Percentiles rank a stretch among this genome's conserved stretches.
phyloP scores from a whole-genome alignment of 768 basidiomycete species.

The Steccherinum ochraceum region DNA sequence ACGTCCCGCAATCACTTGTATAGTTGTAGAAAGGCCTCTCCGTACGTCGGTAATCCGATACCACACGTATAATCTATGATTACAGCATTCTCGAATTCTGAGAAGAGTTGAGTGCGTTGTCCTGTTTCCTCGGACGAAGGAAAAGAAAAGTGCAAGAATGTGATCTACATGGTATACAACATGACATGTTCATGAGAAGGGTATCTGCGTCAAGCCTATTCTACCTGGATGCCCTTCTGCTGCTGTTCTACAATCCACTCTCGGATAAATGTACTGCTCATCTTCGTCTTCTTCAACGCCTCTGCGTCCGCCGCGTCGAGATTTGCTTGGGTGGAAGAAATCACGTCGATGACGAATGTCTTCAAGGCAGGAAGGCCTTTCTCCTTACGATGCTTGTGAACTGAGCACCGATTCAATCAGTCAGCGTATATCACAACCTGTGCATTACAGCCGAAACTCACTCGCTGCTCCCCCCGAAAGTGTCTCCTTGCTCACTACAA shows the following conservation, averaged over 20 bases:
- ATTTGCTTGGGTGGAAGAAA: conserved; percentile 57
- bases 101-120: no score
- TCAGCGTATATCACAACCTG: neutral
- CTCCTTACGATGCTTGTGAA: conserved; percentile 53
- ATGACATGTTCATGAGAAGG: no score
- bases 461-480: conserved; percentile 66
- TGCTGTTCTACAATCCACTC: conserved; percentile 65
- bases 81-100: no score
- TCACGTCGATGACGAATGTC: conserved; percentile 83
- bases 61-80: neutral
- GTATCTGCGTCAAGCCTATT: no score
- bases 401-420: conserved; percentile 32
- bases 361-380: conserved; percentile 53
- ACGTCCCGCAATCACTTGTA: no score
- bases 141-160: neutral
- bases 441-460: conserved; percentile 31
- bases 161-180: neutral
- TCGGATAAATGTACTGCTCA: conserved; percentile 92
- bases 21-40: no score
- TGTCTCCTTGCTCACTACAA: conserved; percentile 92
- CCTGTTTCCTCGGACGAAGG: neutral
- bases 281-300: conserved; percentile 70
- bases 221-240: neutral
- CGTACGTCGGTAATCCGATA: neutral
- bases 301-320: conserved; percentile 63